These are phyloP conservation scores for Casaregolazyma suthepensis DNA, from an alignment of 1,139 yeast species.

Conservation along the genomic window DNA sequence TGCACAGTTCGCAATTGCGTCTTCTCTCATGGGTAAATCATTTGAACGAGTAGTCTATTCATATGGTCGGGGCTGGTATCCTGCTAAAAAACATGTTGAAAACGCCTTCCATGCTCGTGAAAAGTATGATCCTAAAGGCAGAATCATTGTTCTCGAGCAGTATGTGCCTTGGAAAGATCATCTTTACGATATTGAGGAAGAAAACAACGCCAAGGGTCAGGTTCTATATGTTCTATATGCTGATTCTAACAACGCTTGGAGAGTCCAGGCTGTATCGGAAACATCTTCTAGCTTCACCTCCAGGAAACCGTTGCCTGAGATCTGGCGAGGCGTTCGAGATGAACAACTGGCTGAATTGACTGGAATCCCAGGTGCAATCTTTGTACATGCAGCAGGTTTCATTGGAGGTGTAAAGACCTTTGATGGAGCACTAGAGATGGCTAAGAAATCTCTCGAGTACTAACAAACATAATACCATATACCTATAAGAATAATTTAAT, in stretches of 20 bases:
- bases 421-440: slow-evolving; percentile 74
- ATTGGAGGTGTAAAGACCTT: slow-evolving; percentile 87
- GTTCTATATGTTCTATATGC: slow-evolving; percentile 74
- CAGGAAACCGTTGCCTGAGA: slow-evolving; percentile 80
- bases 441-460: slow-evolving; percentile 44
- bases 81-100: slow-evolving; percentile 74
- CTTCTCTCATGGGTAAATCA: slow-evolving; percentile 75
- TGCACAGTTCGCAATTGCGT: slow-evolving; percentile 60
- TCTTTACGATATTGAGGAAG: slow-evolving; percentile 66
- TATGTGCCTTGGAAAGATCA: slow-evolving; percentile 97
- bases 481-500: not conserved
- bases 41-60: slow-evolving; percentile 63
- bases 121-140: slow-evolving; percentile 46
- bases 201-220: slow-evolving; percentile 44
- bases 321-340: slow-evolving; percentile 93
- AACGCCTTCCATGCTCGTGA: slow-evolving; percentile 49
- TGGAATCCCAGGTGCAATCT: slow-evolving; percentile 80
- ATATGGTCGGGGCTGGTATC: slow-evolving; percentile 84
- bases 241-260: slow-evolving; percentile 70
- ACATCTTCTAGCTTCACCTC: slow-evolving; percentile 71
- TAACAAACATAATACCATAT: not conserved
- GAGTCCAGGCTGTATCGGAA: slow-evolving; percentile 85
- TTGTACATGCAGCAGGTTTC: slow-evolving; percentile 95
- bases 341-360: slow-evolving; percentile 64
- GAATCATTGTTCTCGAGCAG: slow-evolving; percentile 61